Base-by-base conservation (phyloP, 2,329 filamentous ascomycete species). In the Exserohilum rostratum region DNA sequence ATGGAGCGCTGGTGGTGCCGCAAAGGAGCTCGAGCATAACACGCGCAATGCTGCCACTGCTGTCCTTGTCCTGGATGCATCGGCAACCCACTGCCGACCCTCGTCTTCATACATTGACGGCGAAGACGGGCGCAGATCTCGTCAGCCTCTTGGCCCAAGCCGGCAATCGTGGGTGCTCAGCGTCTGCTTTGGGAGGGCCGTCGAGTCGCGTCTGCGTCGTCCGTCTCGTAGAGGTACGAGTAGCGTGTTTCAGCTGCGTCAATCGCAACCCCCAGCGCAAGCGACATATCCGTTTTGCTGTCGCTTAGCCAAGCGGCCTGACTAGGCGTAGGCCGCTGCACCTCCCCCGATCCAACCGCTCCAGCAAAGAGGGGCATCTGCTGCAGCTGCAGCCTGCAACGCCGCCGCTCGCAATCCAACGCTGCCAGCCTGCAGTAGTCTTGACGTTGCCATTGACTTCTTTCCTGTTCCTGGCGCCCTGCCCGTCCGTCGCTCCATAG, bases 181-280 rank as follows among this genome's bases (percentile, higher is more conserved):
- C 22, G 42, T 11, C 37, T 18, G 34, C n/a, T 7, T 7, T 20
- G 15, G 33, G 20, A 10, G 9, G 15, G 45, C 45, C 6, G 6
- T 48, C 37, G 39, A 35, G n/a, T 45, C 44, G 37, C 45, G 34
- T 50, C 53, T 50, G 52, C 48, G 43, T 46, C 45, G 55, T 42
- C 50, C 37, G 38, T 38, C 50, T 54, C 53, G 52, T 30, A 43
- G 40, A 55, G 45, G 38, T 53, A 48, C n/a, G 49, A 20, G 46
- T 59, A 49, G 57, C 54, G 55, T 51, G 66, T 68, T 68, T 68
- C 66, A 68, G 43, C 52, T 48, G 29, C 48, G 58, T 52, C 53
- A 55, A 57, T 62, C 55, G 37, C 49, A 18, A 55, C 45, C 43
- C 30, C 43, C 27, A 15, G 38, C 40, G 27, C 53, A 58, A 50